Evolutionary conservation across 345 rosid species (phyloP).

Genomic region (Arabidopsis arenosa): DNA sequence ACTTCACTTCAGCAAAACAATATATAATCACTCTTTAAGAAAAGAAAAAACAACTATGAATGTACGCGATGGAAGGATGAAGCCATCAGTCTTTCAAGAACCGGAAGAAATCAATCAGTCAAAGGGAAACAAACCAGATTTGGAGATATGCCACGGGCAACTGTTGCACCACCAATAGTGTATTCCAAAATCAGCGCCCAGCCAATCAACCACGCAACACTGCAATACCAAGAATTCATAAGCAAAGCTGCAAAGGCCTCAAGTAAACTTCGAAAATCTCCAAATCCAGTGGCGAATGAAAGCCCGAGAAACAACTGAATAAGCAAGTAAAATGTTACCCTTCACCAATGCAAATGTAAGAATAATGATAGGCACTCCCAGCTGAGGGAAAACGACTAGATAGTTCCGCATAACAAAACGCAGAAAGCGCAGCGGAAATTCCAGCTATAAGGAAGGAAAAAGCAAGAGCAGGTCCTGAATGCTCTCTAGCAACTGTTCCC

Average conservation of each 20-base stretch:
- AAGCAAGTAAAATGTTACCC: constrained; percentile 55
- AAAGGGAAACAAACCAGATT: constrained; percentile 57
- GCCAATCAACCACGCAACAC: constrained; percentile 94
- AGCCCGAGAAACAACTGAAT: not conserved
- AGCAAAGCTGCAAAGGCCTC: not conserved
- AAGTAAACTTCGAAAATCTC: not conserved
- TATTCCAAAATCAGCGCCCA: constrained; percentile 95
- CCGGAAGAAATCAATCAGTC: not conserved
- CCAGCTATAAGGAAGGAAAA: constrained; percentile 93
- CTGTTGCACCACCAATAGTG: constrained; percentile 91
- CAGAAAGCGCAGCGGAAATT: constrained; percentile 89
- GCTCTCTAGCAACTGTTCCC: constrained; percentile 99
- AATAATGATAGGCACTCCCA: constrained; percentile 96
- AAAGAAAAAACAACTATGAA: not conserved
- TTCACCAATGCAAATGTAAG: constrained; percentile 96
- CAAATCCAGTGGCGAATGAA: not conserved
- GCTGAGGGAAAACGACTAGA: constrained; percentile 96
- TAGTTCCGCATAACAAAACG: constrained; percentile 96
- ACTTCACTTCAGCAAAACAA: not conserved
- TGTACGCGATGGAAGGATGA: not conserved
- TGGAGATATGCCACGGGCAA: constrained; percentile 94
- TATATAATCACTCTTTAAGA: not conserved
- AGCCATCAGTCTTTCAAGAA: constrained; percentile 7
- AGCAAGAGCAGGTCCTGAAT: constrained; percentile 91
- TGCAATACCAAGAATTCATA: constrained; percentile 33